phyloP scores from a whole-genome alignment of 805 yeast species.

The Torulaspora maleeae region DNA sequence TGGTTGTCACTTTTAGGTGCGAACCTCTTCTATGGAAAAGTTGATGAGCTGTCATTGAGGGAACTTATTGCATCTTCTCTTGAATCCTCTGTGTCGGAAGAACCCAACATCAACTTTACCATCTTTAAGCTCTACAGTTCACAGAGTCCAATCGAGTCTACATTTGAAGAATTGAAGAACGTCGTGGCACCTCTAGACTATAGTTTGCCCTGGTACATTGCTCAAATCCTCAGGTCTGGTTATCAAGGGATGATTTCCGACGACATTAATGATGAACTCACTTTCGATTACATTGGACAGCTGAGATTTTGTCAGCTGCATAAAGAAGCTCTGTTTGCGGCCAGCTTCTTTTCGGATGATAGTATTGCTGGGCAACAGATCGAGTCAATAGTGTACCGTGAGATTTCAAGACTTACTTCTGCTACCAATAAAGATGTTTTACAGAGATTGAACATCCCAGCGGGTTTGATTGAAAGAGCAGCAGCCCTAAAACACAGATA shows the following conservation, averaged over 20 bases:
- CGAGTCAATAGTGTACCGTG: constrained; percentile 25
- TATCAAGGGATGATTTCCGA: constrained; percentile 24
- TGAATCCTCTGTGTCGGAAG: constrained; percentile 9
- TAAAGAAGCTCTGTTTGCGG: constrained; percentile 59
- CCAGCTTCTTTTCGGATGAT: constrained; percentile 53
- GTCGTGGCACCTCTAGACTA: constrained; percentile 29
- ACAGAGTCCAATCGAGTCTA: constrained; percentile 12
- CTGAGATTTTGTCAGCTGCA: constrained; percentile 45
- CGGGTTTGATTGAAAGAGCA: constrained; percentile 47
- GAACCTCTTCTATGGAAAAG: constrained; percentile 58
- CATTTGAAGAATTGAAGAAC: constrained; percentile 13
- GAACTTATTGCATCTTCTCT: constrained; percentile 23
- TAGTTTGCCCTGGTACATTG: constrained; percentile 50
- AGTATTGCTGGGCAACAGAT: constrained; percentile 41
- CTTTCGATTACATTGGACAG: constrained; percentile 47
- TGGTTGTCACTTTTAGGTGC: constrained; percentile 65
- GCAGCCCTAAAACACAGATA: constrained; percentile 53
- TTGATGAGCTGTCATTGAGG: constrained; percentile 35
- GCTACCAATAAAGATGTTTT: constrained; percentile 22
- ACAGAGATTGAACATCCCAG: constrained; percentile 46
- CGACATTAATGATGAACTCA: constrained; percentile 37
- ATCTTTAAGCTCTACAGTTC: constrained; percentile 21
- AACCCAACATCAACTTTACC: constrained; percentile 11
- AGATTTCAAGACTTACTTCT: constrained; percentile 22
- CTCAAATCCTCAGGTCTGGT: constrained; percentile 42